These are phyloP conservation scores for Thermomyces lanuginosus DNA, from an alignment of 2,329 filamentous ascomycete genomes.

Conservation along the genomic window DNA sequence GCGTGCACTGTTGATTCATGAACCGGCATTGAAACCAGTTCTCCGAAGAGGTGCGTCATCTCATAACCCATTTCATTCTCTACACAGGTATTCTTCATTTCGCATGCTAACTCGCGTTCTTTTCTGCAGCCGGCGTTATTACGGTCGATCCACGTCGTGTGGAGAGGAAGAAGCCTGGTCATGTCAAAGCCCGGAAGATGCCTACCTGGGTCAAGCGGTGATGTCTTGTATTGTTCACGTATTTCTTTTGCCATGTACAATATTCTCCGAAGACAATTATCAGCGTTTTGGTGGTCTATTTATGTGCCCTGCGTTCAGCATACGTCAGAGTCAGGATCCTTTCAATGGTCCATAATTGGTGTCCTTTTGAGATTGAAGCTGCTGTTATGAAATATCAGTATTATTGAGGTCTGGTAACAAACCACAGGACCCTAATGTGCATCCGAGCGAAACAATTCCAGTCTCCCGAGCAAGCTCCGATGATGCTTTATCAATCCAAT, in stretches of 20 bases:
- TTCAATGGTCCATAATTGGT: no score
- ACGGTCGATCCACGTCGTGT: conserved; percentile 82
- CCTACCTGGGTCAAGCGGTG: conserved; percentile 89
- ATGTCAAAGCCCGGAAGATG: conserved; percentile 94
- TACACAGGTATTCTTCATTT: background rate
- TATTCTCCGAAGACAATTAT: no score
- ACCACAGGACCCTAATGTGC: no score
- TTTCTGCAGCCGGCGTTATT: conserved; percentile 62
- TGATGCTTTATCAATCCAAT: no score
- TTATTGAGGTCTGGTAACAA: no score
- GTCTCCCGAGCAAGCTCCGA: no score
- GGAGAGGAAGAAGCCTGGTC: conserved; percentile 95
- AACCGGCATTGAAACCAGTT: conserved; percentile 76
- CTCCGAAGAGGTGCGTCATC: conserved; percentile 65
- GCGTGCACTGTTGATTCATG: conserved; percentile 75
- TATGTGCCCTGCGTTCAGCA: no score
- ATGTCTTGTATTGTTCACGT: conserved; percentile 9
- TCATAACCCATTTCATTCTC: conserved; percentile 1
- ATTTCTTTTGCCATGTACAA: conserved; percentile 4
- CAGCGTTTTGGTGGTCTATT: no score
- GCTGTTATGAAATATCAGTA: no score
- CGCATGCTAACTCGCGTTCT: conserved; percentile 1
- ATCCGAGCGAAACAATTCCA: no score
- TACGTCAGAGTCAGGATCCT: no score
- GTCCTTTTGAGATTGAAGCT: no score